These are phyloP conservation scores for Chaetomiaceae sp. DNA, from an alignment of 2,329 filamentous ascomycete species.

Conservation along the genomic window DNA sequence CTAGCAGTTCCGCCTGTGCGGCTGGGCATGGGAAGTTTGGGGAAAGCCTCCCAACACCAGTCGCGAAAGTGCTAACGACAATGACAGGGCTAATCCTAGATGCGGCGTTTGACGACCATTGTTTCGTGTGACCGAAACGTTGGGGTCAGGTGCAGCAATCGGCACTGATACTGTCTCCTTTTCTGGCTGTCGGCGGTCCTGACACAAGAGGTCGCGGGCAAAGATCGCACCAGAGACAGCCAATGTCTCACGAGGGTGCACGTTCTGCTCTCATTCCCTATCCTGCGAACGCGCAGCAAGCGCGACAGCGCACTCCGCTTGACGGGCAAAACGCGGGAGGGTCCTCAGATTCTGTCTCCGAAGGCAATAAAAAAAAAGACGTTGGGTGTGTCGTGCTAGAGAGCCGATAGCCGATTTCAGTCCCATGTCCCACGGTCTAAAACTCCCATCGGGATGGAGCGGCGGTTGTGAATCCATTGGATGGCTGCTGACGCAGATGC, in stretches of 20 bases:
- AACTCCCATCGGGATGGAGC: slow-evolving; percentile 2
- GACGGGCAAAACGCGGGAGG: neutral
- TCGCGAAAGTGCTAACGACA: too few species aligned
- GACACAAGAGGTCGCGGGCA: slow-evolving; percentile 1
- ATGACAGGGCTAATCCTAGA: slow-evolving; percentile 9
- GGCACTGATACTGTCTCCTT: slow-evolving; percentile 1
- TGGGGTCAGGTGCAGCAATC: slow-evolving; percentile 11
- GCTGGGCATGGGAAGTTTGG: slow-evolving; percentile 9
- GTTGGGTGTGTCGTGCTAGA: slow-evolving; percentile 1
- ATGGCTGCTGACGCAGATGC: slow-evolving; percentile 8
- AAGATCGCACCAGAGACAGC: neutral
- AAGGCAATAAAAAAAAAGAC: too few species aligned
- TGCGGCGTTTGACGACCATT: neutral
- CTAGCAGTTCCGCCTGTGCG: slow-evolving; percentile 5
- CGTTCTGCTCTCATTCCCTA: neutral
- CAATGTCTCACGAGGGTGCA: neutral
- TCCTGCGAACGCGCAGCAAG: neutral
- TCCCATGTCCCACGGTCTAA: slow-evolving; percentile 2
- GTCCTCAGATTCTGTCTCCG: neutral
- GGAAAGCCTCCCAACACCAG: too few species aligned
- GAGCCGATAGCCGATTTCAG: slow-evolving; percentile 21
- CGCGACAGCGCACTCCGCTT: neutral
- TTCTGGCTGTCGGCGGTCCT: slow-evolving; percentile 10
- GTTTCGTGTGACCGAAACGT: slow-evolving; percentile 10
- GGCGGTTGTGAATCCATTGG: slow-evolving; percentile 13